These are phyloP conservation scores for Floccularia luteovirens DNA, from an alignment of 768 basidiomycete genomes.

Conservation along the genomic window DNA sequence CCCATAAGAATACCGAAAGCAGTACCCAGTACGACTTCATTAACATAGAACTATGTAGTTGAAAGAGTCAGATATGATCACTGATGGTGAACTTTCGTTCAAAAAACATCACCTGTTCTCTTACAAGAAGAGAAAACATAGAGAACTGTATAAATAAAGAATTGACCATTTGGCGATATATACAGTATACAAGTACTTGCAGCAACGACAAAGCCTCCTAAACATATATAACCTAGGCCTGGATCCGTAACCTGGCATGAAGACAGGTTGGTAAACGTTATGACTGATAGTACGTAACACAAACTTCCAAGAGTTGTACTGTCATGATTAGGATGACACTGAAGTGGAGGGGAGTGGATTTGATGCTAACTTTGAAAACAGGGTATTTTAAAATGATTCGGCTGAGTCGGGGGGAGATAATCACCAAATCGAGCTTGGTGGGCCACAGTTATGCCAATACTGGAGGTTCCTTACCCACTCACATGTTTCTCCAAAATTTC, in stretches of 20 bases:
- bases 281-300: constrained; percentile 9
- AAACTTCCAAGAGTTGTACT: constrained; percentile 24
- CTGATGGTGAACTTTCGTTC: background rate
- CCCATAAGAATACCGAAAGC: constrained; percentile 59
- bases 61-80: background rate
- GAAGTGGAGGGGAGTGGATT: no score
- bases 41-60: constrained; percentile 61
- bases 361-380: no score
- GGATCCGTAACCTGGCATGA: constrained; percentile 39
- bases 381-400: no score
- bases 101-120: constrained; percentile 53
- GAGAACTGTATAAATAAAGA: constrained; percentile 52
- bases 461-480: no score
- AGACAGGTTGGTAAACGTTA: constrained; percentile 15
- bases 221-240: constrained; percentile 51
- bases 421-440: no score
- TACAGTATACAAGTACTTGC: constrained; percentile 13
- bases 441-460: no score
- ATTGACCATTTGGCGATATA: background rate
- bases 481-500: no score
- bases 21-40: constrained; percentile 91
- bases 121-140: constrained; percentile 73
- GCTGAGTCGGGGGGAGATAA: no score
- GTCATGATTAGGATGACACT: constrained; percentile 3
- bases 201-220: constrained; percentile 46